Conservation (phyloP, 2,329 filamentous ascomycete species). For the Penicillium glabrum region DNA sequence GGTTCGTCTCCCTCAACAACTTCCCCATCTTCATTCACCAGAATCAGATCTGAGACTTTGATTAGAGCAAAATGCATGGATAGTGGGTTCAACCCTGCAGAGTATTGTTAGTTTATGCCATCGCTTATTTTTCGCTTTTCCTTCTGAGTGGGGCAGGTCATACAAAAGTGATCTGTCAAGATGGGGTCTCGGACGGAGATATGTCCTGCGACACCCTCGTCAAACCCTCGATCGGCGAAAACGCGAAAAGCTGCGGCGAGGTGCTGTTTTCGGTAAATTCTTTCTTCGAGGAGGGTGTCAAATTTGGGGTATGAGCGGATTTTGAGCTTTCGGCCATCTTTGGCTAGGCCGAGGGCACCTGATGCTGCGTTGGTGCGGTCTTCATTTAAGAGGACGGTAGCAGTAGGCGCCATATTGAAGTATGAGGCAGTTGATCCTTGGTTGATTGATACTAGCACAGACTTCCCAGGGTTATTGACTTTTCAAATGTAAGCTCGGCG, state of each 20-base stretch:
- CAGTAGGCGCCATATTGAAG: neutral
- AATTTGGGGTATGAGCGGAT: conserved; percentile 39
- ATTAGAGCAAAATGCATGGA: conserved; percentile 57
- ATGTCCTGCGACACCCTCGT: conserved; percentile 68
- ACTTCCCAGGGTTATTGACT: neutral
- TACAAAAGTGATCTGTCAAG: conserved; percentile 58
- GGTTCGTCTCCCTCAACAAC: conserved; percentile 44
- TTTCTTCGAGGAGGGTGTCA: conserved; percentile 54
- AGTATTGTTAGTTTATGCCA: neutral
- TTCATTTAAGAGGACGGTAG: neutral
- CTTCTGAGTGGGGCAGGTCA: too few relatives aligned
- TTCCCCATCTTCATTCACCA: conserved; percentile 46
- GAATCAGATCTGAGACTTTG: conserved; percentile 37
- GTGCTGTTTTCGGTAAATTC: conserved; percentile 58
- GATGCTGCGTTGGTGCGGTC: neutral
- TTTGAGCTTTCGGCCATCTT: conserved; percentile 1
- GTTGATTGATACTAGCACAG: neutral
- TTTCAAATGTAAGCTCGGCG: neutral
- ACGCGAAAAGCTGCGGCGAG: conserved; percentile 69
- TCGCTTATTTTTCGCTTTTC: neutral
- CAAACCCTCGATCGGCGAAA: conserved; percentile 65
- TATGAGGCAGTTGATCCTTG: neutral
- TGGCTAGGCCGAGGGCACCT: neutral
- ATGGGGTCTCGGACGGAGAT: conserved; percentile 68
- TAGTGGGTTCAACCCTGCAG: conserved; percentile 60